Base-by-base conservation (phyloP, 495 filamentous ascomycete genomes). In the Penicillium atrosanguineum region DNA sequence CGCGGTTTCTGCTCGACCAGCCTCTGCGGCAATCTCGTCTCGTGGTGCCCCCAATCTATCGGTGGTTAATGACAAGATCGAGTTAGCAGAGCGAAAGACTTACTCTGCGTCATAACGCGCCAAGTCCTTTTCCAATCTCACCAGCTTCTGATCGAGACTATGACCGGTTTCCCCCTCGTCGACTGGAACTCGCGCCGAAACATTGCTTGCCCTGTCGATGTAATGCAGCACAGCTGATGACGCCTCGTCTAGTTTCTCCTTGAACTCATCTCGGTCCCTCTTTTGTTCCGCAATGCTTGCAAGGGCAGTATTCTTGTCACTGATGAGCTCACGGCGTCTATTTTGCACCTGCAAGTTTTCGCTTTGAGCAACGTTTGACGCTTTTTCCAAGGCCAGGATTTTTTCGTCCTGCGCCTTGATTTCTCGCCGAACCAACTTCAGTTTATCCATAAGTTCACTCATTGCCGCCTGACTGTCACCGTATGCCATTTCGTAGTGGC, bases 241-340 rank as follows among this genome's bases (percentile, higher is more conserved):
- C 26, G 80, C 65, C 12, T 76, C 69, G 2, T 83, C 75, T 12
- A 62, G 73, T 46, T 79, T 77, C 20, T 64, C 56, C 51, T 83
- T 69, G 6, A 79, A 66, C 6, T 55, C 59, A n/a, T 50, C 50
- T 57, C 77, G 80, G 1, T 80, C 72, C 18, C 65, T 59, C 52
- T 82, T 77, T 6, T 73, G 69, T 4, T 77, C 63, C 6, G 81
- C 74, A 16, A 88, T 69, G 4, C 46, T 59, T 14, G 78, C 74
- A 23, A 87, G 61, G 2, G 85, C 83, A 12, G 67, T 51, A 62
- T 95, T 95, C 61, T 91, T 90, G 14, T 86, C 76, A 2, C 68
- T 61, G 5, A 95, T 67, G 14, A 76, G 76, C 6, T 80, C 62
- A 26, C 72, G 70, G 28, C 85, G 82, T 29, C 77, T 69, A 4